Conservation (phyloP, 176 grass and related monocot species). For the Phragmites australis region DNA sequence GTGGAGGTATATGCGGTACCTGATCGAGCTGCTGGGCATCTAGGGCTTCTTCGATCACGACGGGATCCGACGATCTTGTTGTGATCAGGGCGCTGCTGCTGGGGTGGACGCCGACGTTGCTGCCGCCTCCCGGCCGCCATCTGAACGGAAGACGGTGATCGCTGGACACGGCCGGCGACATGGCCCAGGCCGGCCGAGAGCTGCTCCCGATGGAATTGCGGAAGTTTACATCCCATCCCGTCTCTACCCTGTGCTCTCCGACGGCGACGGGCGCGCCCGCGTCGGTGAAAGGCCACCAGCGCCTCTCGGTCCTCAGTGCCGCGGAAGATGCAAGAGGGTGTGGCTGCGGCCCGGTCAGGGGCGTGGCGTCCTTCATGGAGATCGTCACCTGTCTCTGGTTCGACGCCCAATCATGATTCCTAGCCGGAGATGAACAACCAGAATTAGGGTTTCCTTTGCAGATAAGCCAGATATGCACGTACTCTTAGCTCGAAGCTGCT, state of each 20-base stretch:
- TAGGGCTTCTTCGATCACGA: constrained; percentile 46
- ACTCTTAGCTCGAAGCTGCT: background rate
- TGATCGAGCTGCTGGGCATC: constrained; percentile 43
- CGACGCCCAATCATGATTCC: constrained; percentile 71
- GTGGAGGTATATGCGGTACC: constrained; percentile 15
- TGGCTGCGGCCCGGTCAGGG: constrained; percentile 22
- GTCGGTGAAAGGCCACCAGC: constrained; percentile 41
- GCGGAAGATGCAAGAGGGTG: background rate
- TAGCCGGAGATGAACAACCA: constrained; percentile 1
- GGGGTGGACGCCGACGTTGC: constrained; percentile 5
- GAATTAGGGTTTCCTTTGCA: constrained; percentile 54
- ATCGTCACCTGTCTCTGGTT: constrained; percentile 48
- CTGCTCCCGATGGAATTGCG: constrained; percentile 9
- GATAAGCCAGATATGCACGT: background rate
- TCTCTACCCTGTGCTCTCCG: constrained; percentile 13
- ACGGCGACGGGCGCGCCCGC: background rate
- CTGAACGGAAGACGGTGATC: constrained; percentile 37
- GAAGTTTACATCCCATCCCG: constrained; percentile 1
- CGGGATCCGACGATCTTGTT: constrained; percentile 37
- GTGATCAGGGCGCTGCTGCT: constrained; percentile 22
- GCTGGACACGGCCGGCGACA: background rate
- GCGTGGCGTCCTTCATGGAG: constrained; percentile 46
- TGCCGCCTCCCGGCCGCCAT: constrained; percentile 24
- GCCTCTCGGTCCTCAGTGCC: background rate
- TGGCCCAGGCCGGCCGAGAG: constrained; percentile 11